Evolutionary conservation across 371 early-diverging fungal genomes (phyloP), one percentile per base, ranked within the genome.

Genomic region (Actinomortierella ambigua): DNA sequence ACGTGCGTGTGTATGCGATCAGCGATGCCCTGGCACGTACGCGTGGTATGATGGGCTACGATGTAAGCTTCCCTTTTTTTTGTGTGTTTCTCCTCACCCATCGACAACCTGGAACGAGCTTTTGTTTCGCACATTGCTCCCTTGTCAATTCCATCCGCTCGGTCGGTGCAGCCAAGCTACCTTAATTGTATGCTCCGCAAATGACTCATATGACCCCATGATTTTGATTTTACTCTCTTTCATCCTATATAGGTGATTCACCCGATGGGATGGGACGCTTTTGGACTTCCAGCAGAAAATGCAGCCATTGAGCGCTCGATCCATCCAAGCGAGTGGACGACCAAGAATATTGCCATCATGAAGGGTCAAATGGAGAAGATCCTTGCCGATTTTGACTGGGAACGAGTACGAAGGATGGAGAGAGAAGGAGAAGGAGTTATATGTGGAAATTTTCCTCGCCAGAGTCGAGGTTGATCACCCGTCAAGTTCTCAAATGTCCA

Each of bases 181-280:
- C 15, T 20, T 27, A 20, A n/a, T 54, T 15, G 23, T n/a, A n/a
- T 40, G 22, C 39, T 7, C 28, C 22, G 39, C 23, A 18, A 48
- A 7, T 27, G 23, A 51, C 20, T 39, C 27, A 40, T 20, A 22
- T 59, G 14, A n/a, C n/a, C 17, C n/a, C 15, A 29, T 47, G 46
- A 18, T 46, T 11, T n/a, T 18, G 17, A 7, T 59, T 6, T n/a
- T 13, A 63, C 55, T 15, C 41, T 53, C 5, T 20, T 43, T 42
- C 18, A 8, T 9, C 50, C 11, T 1, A 48, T 60, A 28, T 69
- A 89, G 78, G 90, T 92, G 4, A 66, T 96, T 0, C 93, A 93
- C 76, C 97, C 99, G 1, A 98, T 98, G 91, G 99, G 98, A 4
- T 98, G 98, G 93, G 99, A 99, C 75, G 96, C 99, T 7, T 99